Evolutionary conservation across 805 yeast species (phyloP).

Genomic region (Yarrowia porcina): DNA sequence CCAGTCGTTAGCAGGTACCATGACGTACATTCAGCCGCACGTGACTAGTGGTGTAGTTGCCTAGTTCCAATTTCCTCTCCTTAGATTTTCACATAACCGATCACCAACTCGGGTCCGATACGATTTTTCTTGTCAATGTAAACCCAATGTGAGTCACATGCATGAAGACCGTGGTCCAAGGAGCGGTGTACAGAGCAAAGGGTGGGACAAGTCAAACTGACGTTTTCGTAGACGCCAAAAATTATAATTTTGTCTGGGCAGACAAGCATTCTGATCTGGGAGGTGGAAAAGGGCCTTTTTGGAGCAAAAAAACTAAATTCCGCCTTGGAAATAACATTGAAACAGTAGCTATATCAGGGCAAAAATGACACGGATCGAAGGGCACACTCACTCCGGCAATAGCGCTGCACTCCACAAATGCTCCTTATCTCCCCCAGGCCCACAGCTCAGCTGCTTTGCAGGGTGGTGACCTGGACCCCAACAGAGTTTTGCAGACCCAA

Average conservation of each 20-base stretch:
- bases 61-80: too few species aligned
- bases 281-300: background rate
- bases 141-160: conserved; percentile 17
- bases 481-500: conserved; percentile 13
- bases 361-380: background rate
- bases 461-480: conserved; percentile 22
- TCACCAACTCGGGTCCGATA: background rate
- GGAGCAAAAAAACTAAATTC: background rate
- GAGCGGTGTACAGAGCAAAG: conserved; percentile 4
- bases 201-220: conserved; percentile 18
- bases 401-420: background rate
- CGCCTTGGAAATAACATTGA: too few species aligned
- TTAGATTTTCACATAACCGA: background rate
- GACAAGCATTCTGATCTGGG: background rate
- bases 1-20: too few species aligned
- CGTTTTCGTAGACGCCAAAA: conserved; percentile 9
- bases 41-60: too few species aligned
- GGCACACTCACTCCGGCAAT: background rate
- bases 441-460: conserved; percentile 23
- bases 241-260: background rate
- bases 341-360: background rate
- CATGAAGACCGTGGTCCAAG: background rate
- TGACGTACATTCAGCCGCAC: too few species aligned
- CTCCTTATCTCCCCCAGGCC: conserved; percentile 6
- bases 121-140: background rate